Evolutionary conservation across 257 asterid species (phyloP), one percentile per base, ranked within the genome.

Genomic region (Fraxinus quadrangulata): DNA sequence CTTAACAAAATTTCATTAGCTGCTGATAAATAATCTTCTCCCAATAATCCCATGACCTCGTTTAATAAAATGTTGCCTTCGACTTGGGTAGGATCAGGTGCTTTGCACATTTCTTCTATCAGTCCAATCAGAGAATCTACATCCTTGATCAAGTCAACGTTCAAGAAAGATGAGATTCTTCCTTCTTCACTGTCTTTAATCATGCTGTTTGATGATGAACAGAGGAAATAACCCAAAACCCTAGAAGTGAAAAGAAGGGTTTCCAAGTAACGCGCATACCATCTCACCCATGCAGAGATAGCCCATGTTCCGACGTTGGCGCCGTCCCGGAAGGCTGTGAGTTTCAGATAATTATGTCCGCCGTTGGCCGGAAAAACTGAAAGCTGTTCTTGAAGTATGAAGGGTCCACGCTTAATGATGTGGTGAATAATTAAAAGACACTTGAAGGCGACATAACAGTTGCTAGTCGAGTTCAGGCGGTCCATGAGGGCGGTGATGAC

Each of bases 301-400:
- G 79, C 84, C 89, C 90, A 86, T 23, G 92, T 81, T 54, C 79
- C 75, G 17, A 96, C 72, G 77, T 89, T 77, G 77, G 89, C 85
- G 72, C 85, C 82, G 86, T 94, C 97, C 31, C 89, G 92, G 90
- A 94, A 94, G 47, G 80, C 73, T 9, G 98, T 89, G 21, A 91
- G 92, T 11, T 94, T 94, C 1, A 94, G 91, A 82, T 88, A 83
- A 70, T 92, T 94, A 39, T 80, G 84, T 0, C 98, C 97, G 45
- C 98, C 98, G 80, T 67, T 13, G 31, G 90, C 54, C 2, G 98
- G 98, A 21, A 89, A 87, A 6, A 88, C 63, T 0, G 97, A 87
- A 81, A 94, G 91, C 84, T 92, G 98, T 36, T 94, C 98, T 33
- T 90, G 98, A 28, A 94, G 89, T 61, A 94, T 92, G 37, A 94